A percentile compares a stretch with the other conserved stretches of the same genome.
Evolutionary conservation across 2,329 filamentous ascomycete genomes (phyloP).

Genomic region (Mycocentrospora acerina): DNA sequence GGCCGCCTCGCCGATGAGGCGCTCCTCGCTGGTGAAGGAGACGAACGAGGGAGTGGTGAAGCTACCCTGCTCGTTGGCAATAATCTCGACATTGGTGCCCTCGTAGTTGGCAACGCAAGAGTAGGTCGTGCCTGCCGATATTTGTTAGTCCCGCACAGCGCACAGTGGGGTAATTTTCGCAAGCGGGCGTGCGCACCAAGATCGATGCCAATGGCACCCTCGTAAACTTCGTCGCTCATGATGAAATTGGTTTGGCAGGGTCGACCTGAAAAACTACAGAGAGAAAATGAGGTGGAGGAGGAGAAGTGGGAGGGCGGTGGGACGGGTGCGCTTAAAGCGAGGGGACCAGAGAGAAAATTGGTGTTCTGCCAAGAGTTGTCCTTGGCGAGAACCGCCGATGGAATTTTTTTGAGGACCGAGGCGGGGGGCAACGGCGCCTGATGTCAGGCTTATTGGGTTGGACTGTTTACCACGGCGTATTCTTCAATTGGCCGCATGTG

Average conservation of each 20-base stretch:
- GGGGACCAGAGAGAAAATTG: slow-evolving; percentile 13
- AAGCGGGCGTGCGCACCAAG: slow-evolving; percentile 65
- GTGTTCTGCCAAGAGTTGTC: slow-evolving; percentile 1
- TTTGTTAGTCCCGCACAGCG: slow-evolving; percentile 31
- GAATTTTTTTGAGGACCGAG: too few relatives aligned
- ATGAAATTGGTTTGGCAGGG: slow-evolving; percentile 47
- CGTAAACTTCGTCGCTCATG: slow-evolving; percentile 98
- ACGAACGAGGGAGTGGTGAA: slow-evolving; percentile 99
- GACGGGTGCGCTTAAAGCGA: slow-evolving; percentile 24
- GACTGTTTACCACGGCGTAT: too few relatives aligned
- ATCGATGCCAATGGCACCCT: slow-evolving; percentile 99
- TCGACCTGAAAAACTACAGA: slow-evolving; percentile 31
- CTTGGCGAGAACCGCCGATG: neutral
- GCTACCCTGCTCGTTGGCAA: slow-evolving; percentile 99
- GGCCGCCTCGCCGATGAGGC: slow-evolving; percentile 97
- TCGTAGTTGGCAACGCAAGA: slow-evolving; percentile 99
- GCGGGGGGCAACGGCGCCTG: neutral
- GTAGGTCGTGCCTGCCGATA: slow-evolving; percentile 86
- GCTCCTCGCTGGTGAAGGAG: slow-evolving; percentile 98
- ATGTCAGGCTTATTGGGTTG: too few relatives aligned
- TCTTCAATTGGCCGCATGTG: too few relatives aligned
- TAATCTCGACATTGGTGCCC: slow-evolving; percentile 99
- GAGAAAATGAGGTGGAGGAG: slow-evolving; percentile 32
- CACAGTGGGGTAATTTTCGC: slow-evolving; percentile 30
- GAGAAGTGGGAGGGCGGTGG: slow-evolving; percentile 28